Conservation (phyloP, 768 basidiomycete species). For the Macrolepiota fuliginosa region DNA sequence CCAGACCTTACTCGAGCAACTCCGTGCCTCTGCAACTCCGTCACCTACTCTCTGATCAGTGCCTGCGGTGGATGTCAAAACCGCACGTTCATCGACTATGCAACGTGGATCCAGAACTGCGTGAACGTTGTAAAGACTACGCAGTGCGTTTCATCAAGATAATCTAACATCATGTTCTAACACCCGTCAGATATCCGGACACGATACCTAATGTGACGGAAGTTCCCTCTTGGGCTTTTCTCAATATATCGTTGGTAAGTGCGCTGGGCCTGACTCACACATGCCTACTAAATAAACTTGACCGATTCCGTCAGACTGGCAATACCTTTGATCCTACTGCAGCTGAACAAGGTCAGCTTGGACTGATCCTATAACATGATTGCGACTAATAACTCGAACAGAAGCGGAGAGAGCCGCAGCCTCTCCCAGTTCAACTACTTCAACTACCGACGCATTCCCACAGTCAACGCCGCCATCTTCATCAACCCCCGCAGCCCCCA, state of each 20-base stretch:
- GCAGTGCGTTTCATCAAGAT: neutral
- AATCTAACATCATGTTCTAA: neutral
- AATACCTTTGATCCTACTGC: constrained; percentile 32
- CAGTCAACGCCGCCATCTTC: constrained; percentile 8
- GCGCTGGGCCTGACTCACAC: neutral
- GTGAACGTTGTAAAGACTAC: constrained; percentile 24
- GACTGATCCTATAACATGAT: neutral
- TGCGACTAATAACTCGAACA: neutral
- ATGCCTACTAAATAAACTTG: constrained; percentile 7
- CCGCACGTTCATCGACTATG: constrained; percentile 36
- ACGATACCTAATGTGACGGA: constrained; percentile 38
- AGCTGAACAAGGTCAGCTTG: constrained; percentile 26
- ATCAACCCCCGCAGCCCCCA: constrained; percentile 14
- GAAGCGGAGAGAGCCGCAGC: neutral
- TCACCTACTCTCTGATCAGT: constrained; percentile 54
- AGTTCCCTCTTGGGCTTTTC: constrained; percentile 58
- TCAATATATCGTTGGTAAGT: constrained; percentile 43
- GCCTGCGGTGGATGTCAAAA: constrained; percentile 62
- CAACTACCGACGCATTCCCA: neutral
- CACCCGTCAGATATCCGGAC: constrained; percentile 38
- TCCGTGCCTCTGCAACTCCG: constrained; percentile 52
- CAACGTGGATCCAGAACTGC: constrained; percentile 36
- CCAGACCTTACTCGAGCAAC: constrained; percentile 34
- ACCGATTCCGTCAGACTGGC: constrained; percentile 24
- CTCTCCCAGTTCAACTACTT: neutral